These are phyloP conservation scores for Prunus campanulata DNA, from an alignment of 306 rosid genomes.

Conservation along the genomic window DNA sequence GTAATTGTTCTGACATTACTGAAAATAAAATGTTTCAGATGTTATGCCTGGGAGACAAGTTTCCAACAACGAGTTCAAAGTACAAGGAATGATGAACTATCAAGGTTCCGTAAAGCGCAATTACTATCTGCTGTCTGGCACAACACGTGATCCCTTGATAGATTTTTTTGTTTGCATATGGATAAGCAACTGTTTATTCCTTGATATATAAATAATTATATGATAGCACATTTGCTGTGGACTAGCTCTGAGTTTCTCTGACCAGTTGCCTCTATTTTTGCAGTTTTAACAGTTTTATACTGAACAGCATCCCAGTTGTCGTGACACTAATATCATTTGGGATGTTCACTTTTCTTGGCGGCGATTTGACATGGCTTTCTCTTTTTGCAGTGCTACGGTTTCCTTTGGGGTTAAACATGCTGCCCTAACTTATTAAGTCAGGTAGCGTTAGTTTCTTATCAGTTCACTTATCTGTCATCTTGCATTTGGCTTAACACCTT, in stretches of 20 bases:
- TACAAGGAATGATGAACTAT: conserved; percentile 58
- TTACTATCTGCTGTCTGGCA: conserved; percentile 64
- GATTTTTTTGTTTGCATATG: too few relatives aligned
- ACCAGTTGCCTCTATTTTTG: conserved; percentile 26
- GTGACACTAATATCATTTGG: conserved; percentile 78
- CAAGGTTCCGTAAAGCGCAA: conserved; percentile 69
- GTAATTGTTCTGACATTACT: conserved; percentile 12
- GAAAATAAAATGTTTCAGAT: conserved; percentile 51
- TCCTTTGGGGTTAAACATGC: conserved; percentile 59
- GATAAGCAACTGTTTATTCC: too few relatives aligned
- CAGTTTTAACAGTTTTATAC: conserved; percentile 71
- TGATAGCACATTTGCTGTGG: background rate
- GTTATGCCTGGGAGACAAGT: conserved; percentile 93
- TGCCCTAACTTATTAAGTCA: conserved; percentile 74
- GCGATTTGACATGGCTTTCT: conserved; percentile 77
- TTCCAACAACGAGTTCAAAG: conserved; percentile 65
- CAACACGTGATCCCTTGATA: conserved; percentile 8
- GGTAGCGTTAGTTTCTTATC: conserved; percentile 38
- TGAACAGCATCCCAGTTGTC: conserved; percentile 77
- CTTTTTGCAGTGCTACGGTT: conserved; percentile 66
- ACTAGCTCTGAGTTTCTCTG: conserved; percentile 8
- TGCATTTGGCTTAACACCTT: background rate
- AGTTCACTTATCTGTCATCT: background rate
- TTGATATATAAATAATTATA: too few relatives aligned
- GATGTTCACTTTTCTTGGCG: conserved; percentile 76